These are phyloP conservation scores for Aleurites moluccanus DNA, from an alignment of 441 rosid species.

Conservation along the genomic window DNA sequence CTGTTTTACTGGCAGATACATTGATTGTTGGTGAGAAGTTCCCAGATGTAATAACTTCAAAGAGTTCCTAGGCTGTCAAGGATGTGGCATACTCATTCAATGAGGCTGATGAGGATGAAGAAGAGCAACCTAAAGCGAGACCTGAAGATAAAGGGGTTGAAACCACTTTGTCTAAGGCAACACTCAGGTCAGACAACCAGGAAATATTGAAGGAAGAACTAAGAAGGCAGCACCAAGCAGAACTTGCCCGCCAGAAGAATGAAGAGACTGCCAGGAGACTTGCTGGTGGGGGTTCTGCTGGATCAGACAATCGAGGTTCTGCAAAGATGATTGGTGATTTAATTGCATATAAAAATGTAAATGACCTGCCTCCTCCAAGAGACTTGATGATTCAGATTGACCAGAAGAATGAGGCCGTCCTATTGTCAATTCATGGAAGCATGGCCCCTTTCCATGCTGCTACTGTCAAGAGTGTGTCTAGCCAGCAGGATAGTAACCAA, in stretches of 20 bases:
- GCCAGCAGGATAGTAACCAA: slow-evolving; percentile 82
- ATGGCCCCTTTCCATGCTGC: slow-evolving; percentile 75
- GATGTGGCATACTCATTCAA: slow-evolving; percentile 87
- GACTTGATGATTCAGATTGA: slow-evolving; percentile 76
- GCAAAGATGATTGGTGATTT: slow-evolving; percentile 49
- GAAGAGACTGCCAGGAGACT: slow-evolving; percentile 91
- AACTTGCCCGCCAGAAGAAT: slow-evolving; percentile 91
- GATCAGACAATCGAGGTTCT: slow-evolving; percentile 56
- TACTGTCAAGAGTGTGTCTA: slow-evolving; percentile 63
- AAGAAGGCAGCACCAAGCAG: slow-evolving; percentile 92
- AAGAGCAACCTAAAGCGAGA: slow-evolving; percentile 29
- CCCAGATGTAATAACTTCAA: slow-evolving; percentile 57
- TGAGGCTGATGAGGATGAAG: slow-evolving; percentile 68
- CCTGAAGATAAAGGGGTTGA: slow-evolving; percentile 34
- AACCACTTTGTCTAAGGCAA: slow-evolving; percentile 55
- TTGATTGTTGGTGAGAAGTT: slow-evolving; percentile 60
- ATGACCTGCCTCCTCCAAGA: slow-evolving; percentile 66
- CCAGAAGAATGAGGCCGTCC: slow-evolving; percentile 76
- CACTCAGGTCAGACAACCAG: slow-evolving; percentile 74
- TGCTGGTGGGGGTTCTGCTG: slow-evolving; percentile 63
- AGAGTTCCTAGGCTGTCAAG: slow-evolving; percentile 70
- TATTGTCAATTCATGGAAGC: slow-evolving; percentile 65
- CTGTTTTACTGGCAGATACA: slow-evolving; percentile 79
- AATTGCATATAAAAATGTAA: slow-evolving; percentile 76
- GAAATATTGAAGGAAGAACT: slow-evolving; percentile 84